phyloP scores from a whole-genome alignment of 2,329 filamentous ascomycete species.

The Pyrenochaeta sp. region DNA sequence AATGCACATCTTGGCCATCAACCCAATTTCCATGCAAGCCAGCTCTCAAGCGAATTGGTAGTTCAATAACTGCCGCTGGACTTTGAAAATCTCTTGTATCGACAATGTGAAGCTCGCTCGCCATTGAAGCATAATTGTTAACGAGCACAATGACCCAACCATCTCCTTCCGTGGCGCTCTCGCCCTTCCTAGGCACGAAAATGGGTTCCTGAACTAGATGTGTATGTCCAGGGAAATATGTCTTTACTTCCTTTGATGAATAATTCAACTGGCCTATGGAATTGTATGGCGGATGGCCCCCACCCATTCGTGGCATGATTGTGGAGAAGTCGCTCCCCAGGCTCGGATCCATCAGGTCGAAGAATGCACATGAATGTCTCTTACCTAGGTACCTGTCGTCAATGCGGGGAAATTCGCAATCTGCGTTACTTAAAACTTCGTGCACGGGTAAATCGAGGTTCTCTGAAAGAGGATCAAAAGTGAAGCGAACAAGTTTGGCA shows the following conservation, averaged over 20 bases:
- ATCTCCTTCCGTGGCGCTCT: constrained; percentile 53
- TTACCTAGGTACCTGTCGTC: constrained; percentile 50
- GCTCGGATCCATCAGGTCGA: constrained; percentile 53
- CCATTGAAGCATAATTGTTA: constrained; percentile 10
- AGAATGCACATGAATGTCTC: constrained; percentile 45
- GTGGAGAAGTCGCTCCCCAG: constrained; percentile 40
- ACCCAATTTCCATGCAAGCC: constrained; percentile 49
- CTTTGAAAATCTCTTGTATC: constrained; percentile 39
- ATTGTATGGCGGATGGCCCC: constrained; percentile 53
- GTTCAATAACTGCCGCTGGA: constrained; percentile 40
- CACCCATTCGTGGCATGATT: constrained; percentile 38
- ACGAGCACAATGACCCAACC: constrained; percentile 57
- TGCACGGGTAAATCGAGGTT: constrained; percentile 31
- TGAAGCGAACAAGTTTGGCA: constrained; percentile 34
- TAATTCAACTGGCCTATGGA: constrained; percentile 55
- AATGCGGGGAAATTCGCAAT: constrained; percentile 51
- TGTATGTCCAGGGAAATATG: constrained; percentile 56
- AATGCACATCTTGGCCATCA: constrained; percentile 12
- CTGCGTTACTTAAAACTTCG: constrained; percentile 36
- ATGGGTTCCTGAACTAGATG: constrained; percentile 57
- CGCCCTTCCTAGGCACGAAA: constrained; percentile 53
- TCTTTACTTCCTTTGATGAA: constrained; percentile 45
- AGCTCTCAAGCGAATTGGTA: constrained; percentile 44
- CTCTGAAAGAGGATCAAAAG: constrained; percentile 38
- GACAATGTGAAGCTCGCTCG: constrained; percentile 43